phyloP scores from a whole-genome alignment of 2,329 filamentous ascomycete genomes.

The Aspergillus sojae region DNA sequence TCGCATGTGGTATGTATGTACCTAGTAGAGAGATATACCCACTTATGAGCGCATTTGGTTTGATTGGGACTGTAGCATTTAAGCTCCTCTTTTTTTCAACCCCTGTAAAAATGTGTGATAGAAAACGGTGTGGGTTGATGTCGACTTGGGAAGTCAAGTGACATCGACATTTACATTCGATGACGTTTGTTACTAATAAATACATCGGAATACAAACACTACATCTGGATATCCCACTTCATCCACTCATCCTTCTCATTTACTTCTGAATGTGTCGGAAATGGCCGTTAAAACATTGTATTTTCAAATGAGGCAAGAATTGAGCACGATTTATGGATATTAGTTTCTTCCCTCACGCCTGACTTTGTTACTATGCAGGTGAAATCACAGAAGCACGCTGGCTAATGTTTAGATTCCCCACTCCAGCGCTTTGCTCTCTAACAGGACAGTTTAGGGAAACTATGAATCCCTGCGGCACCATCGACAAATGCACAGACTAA shows the following conservation, averaged over 20 bases:
- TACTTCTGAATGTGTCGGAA: background rate
- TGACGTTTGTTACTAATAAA: background rate
- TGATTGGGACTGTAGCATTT: background rate
- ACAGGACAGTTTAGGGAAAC: background rate
- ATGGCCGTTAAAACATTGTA: background rate
- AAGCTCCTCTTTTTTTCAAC: background rate
- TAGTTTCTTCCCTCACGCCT: background rate
- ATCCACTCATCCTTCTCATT: background rate
- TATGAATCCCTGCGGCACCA: background rate
- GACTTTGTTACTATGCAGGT: slow-evolving; percentile 8
- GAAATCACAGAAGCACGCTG: slow-evolving; percentile 12
- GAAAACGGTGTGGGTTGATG: background rate
- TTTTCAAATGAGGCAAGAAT: background rate
- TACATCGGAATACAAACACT: background rate
- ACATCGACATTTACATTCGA: background rate
- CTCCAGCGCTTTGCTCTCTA: slow-evolving; percentile 15
- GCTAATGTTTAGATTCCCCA: background rate
- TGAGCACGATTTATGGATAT: background rate
- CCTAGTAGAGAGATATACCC: background rate
- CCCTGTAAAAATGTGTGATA: background rate
- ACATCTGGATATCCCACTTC: too few species aligned
- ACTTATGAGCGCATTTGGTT: background rate
- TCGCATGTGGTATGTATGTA: slow-evolving; percentile 14
- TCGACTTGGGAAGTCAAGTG: background rate
- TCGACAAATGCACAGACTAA: background rate